phyloP scores from a whole-genome alignment of 306 rosid species.

The Ammopiptanthus mongolicus region DNA sequence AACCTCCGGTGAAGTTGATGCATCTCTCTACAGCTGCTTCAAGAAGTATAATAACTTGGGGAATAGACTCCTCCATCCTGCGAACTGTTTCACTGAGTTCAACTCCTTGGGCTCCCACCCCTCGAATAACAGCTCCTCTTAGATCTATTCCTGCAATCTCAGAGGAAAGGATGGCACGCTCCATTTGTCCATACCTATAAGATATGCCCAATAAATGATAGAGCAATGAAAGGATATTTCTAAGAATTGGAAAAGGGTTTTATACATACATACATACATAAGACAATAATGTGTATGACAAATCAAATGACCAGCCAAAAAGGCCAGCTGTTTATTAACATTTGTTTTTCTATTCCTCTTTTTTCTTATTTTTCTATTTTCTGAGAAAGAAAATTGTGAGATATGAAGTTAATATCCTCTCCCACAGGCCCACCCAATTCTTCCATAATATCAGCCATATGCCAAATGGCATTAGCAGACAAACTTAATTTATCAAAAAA shows the following conservation, averaged over 20 bases:
- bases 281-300: conserved; percentile 1
- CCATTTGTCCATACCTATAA: conserved; percentile 95
- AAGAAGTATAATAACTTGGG: conserved; percentile 86
- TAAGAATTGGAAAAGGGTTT: not conserved
- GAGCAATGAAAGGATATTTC: conserved; percentile 20
- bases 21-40: conserved; percentile 98
- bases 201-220: conserved; percentile 17
- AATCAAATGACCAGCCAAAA: not conserved
- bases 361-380: not conserved
- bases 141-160: conserved; percentile 94
- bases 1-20: conserved; percentile 94
- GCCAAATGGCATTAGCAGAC: not conserved
- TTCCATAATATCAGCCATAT: not conserved
- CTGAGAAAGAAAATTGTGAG: not conserved
- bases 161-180: conserved; percentile 90
- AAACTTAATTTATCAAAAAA: not conserved
- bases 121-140: conserved; percentile 98
- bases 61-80: conserved; percentile 99
- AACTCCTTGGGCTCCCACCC: conserved; percentile 97
- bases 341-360: not conserved
- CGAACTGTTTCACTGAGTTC: conserved; percentile 99
- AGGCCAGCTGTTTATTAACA: not conserved
- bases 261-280: not conserved
- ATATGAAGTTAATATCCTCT: conserved; percentile 8
- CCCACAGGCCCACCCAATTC: not conserved